phyloP scores from a whole-genome alignment of 768 basidiomycete species.

The Suillus occidentalis region DNA sequence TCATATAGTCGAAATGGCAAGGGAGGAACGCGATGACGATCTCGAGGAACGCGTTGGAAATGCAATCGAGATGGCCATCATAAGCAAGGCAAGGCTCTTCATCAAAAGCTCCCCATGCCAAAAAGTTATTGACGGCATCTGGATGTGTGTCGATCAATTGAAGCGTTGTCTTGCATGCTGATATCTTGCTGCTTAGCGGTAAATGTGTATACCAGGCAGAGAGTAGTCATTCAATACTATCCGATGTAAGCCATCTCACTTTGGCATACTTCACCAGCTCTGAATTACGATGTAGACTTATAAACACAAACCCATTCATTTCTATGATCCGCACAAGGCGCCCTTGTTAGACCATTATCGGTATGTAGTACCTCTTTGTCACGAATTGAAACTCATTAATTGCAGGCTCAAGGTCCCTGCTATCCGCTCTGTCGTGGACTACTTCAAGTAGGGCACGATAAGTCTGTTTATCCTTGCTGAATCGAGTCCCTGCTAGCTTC shows the following conservation, averaged over 20 bases:
- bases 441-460: conserved; percentile 59
- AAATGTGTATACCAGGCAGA: conserved; percentile 90
- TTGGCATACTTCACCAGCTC: background rate
- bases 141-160: conserved; percentile 51
- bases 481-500: conserved; percentile 45
- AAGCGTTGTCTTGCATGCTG: conserved; percentile 8
- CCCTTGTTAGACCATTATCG: conserved; percentile 95
- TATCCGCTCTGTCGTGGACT: conserved; percentile 88
- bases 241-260: conserved; percentile 60
- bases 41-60: conserved; percentile 83
- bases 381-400: conserved; percentile 1
- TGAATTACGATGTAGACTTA: conserved; percentile 64
- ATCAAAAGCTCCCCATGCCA: conserved; percentile 89
- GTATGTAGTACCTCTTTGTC: conserved; percentile 38
- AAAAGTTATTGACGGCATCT: conserved; percentile 83
- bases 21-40: conserved; percentile 67
- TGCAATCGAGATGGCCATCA: conserved; percentile 90
- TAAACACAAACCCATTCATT: conserved; percentile 87
- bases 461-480: background rate
- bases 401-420: conserved; percentile 87
- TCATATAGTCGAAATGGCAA: conserved; percentile 54
- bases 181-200: conserved; percentile 51
- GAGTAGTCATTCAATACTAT: conserved; percentile 85
- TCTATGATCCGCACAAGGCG: conserved; percentile 93
- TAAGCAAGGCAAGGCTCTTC: conserved; percentile 83